Evolutionary conservation across 805 yeast genomes (phyloP), one percentile per base, ranked within the genome.

Genomic region (Dipodascopsis tothii): DNA sequence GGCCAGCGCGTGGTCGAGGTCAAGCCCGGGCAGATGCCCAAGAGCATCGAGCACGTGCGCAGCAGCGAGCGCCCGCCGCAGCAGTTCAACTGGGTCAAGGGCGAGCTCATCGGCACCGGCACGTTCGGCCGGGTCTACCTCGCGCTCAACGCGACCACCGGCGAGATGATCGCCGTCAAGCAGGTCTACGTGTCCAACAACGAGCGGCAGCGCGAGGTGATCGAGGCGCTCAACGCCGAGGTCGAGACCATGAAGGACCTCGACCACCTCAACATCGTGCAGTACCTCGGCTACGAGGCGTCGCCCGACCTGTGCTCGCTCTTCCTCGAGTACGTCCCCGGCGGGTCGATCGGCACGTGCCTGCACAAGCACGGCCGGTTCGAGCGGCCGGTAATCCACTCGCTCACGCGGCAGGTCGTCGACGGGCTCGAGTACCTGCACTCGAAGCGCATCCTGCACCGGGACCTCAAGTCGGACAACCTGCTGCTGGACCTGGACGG

Each of bases 81-180:
- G 56, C 94, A 88, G 63, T 90, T 87, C 67, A 94, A 94, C 0
- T 92, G 99, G 99, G 82, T 94, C 39, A 86, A 86, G 60, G 99
- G 99, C 71, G 96, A 88, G 58, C 70, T 92, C 50, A 86, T 92
- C 45, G 99, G 99, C 0, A 78, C 85, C 46, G 99, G 99, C 0
- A 88, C 96, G 1, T 92, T 88, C 69, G 99, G 98, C 6, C 80
- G 84, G 30, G 99, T 92, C 1, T 90, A 74, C 59, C 69, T 92
- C 44, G 96, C 95, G 1, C 71, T 92, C 58, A 92, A 92, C 62
- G 88, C 87, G 16, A 92, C 97, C 1, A 86, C 95, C 0, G 97
- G 97, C 43, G 99, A 92, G 58, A 87, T 92, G 95, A 82, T 92
- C 68, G 99, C 99, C 0, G 98, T 92, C 2, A 92, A 92, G 60